A percentile compares a stretch with the other conserved stretches of the same genome.
phyloP scores from a whole-genome alignment of 2,329 filamentous ascomycete species.

The Colletotrichum neosansevieriae region DNA sequence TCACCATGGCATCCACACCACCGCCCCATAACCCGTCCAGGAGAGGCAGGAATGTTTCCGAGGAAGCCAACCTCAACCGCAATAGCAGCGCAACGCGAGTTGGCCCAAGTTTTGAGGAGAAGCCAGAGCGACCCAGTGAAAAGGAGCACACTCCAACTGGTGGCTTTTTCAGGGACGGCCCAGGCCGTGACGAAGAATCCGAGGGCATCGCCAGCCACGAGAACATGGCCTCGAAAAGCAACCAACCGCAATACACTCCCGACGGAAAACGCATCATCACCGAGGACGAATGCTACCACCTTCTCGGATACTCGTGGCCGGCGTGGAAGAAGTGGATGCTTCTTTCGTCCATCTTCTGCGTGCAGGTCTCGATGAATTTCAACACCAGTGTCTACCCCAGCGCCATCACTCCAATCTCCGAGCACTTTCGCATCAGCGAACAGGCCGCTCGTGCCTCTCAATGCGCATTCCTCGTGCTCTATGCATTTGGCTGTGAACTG shows the following conservation, averaged over 20 bases:
- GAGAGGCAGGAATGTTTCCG: neutral
- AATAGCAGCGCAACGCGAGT: conserved; percentile 30
- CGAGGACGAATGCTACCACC: conserved; percentile 61
- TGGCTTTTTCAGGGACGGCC: conserved; percentile 24
- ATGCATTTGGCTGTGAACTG: conserved; percentile 63
- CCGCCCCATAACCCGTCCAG: neutral
- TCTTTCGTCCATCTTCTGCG: conserved; percentile 62
- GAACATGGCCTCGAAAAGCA: conserved; percentile 17
- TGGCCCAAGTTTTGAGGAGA: conserved; percentile 24
- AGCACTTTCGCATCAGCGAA: conserved; percentile 59
- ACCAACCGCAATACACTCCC: conserved; percentile 27
- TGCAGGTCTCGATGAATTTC: conserved; percentile 68
- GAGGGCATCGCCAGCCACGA: conserved; percentile 11
- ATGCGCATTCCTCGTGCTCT: conserved; percentile 62
- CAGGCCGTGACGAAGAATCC: conserved; percentile 29
- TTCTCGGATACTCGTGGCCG: conserved; percentile 59
- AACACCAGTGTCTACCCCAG: conserved; percentile 66
- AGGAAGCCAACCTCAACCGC: neutral
- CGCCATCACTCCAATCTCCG: conserved; percentile 57
- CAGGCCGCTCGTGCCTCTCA: conserved; percentile 61
- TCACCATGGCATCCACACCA: conserved; percentile 8
- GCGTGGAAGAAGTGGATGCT: conserved; percentile 65
- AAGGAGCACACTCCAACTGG: neutral
- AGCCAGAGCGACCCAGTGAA: neutral
- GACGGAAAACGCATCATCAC: conserved; percentile 56